Evolutionary conservation across 331 rosid genomes (phyloP), one percentile per base, ranked within the genome.

Genomic region (Ulmus americana): DNA sequence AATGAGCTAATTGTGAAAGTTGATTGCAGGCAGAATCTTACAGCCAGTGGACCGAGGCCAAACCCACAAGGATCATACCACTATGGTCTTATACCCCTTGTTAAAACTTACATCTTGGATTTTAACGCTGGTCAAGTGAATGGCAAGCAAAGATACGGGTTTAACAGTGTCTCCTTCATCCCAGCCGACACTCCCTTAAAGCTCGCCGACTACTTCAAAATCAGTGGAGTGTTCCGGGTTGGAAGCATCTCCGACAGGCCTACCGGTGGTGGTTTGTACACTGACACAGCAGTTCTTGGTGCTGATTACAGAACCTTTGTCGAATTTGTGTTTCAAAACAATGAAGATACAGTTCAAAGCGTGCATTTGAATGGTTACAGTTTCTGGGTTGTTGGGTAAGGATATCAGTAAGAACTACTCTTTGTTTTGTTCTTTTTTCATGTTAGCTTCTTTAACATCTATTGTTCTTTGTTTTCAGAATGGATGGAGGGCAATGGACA

Each of bases 1-100:
- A 50, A 50, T 22, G 22, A 6, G 7, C 55, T 50, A 15, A 50
- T 50, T 49, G 6, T 50, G 28, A 4, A 50, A 50, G 35, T 15
- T 14, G 35, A 50, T 83, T 75, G 49, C 90, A 89, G 97, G 91
- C 82, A 95, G 6, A 94, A 94, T 78, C 96, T 94, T 46, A 90
- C 99, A 12, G 97, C 97, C 45, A 94, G 99, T 73, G 99, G 99
- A 74, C 99, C 97, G 0, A 76, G 99, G 85, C 99, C 99, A 0
- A 94, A 94, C 78, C 99, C 99, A 2, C 99, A 94, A 76, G 99
- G 99, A 0, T 94, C 99, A 0, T 94, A 94, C 74, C 99, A 94
- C 75, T 94, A 94, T 22, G 99, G 99, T 67, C 73, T 94, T 12
- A 84, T 94, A 20, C 79, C 76, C 75, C 76, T 90, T 13, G 64